phyloP scores from a whole-genome alignment of 306 rosid species.

The Prosopis cineraria region DNA sequence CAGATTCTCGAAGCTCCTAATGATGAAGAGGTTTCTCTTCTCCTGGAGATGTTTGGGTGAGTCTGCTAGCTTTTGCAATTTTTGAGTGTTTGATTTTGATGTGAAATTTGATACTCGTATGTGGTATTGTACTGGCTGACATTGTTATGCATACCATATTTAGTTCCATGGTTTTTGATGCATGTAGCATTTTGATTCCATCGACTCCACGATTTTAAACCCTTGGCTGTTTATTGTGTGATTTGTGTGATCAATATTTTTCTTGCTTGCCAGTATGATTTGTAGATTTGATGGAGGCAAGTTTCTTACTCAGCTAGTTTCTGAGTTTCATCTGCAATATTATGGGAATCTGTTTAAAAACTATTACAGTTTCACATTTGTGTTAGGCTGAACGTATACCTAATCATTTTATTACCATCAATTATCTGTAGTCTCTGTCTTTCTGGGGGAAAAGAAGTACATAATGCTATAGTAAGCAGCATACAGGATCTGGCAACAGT shows the following conservation, averaged over 20 bases:
- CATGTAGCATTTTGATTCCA: slow-evolving; percentile 9
- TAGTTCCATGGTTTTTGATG: not conserved
- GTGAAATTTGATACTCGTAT: slow-evolving; percentile 25
- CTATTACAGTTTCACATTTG: slow-evolving; percentile 14
- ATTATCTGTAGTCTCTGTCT: slow-evolving; percentile 72
- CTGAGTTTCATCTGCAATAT: slow-evolving; percentile 27
- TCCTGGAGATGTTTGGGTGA: slow-evolving; percentile 94
- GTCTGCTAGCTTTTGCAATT: slow-evolving; percentile 37
- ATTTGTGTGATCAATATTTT: not conserved
- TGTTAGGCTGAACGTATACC: not conserved
- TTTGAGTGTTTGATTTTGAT: slow-evolving; percentile 25
- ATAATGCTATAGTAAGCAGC: slow-evolving; percentile 91
- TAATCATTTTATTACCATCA: slow-evolving; percentile 6
- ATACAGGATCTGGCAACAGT: slow-evolving; percentile 89
- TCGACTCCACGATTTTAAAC: slow-evolving; percentile 17
- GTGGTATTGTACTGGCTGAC: slow-evolving; percentile 28
- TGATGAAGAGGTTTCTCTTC: slow-evolving; percentile 95
- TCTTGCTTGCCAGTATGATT: not conserved
- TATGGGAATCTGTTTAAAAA: not conserved
- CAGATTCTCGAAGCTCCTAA: slow-evolving; percentile 93
- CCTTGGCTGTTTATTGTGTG: slow-evolving; percentile 3
- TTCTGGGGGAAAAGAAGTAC: slow-evolving; percentile 92
- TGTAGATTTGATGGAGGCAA: slow-evolving; percentile 3
- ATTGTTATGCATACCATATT: not conserved
- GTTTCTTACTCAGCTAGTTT: slow-evolving; percentile 4